These are phyloP conservation scores for Ostreobium quekettii DNA, from an alignment of 139 green algal species.

Conservation along the genomic window DNA sequence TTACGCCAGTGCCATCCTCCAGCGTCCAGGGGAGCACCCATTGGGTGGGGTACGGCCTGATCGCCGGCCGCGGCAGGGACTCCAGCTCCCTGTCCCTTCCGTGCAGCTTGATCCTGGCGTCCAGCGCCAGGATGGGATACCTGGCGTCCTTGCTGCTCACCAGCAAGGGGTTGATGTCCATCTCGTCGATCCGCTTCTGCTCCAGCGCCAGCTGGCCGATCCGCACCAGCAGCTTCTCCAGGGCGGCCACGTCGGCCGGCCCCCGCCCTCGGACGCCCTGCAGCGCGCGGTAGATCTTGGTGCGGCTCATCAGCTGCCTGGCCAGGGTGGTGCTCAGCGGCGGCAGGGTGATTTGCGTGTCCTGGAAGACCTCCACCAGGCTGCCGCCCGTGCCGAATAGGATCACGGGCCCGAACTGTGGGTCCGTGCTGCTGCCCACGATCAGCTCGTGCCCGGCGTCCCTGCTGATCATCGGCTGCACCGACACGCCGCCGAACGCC, in stretches of 20 bases:
- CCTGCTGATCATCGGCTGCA: slow-evolving; percentile 15
- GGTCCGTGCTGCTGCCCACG: slow-evolving; percentile 15
- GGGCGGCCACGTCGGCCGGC: slow-evolving; percentile 1
- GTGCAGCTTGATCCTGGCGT: slow-evolving; percentile 8
- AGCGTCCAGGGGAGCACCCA: neutral
- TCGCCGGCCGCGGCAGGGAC: slow-evolving; percentile 2
- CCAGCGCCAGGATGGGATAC: slow-evolving; percentile 11
- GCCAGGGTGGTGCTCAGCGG: slow-evolving; percentile 18
- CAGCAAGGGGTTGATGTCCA: slow-evolving; percentile 18
- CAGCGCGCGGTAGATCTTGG: slow-evolving; percentile 15
- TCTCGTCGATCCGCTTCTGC: slow-evolving; percentile 8
- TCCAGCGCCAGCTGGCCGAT: slow-evolving; percentile 14
- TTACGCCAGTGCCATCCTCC: neutral
- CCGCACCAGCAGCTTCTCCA: slow-evolving; percentile 11
- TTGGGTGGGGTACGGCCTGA: slow-evolving; percentile 11
- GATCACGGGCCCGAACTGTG: slow-evolving; percentile 18
- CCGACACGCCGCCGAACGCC: slow-evolving; percentile 11
- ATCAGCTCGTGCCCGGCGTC: slow-evolving; percentile 16
- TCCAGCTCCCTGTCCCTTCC: neutral
- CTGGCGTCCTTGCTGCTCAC: neutral
- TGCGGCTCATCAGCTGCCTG: slow-evolving; percentile 9
- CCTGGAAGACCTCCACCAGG: slow-evolving; percentile 18
- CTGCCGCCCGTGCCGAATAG: slow-evolving; percentile 14
- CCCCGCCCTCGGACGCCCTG: slow-evolving; percentile 12
- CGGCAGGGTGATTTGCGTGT: slow-evolving; percentile 12